Conservation (phyloP, 495 filamentous ascomycete genomes). For the Lentithecium fluviatile region DNA sequence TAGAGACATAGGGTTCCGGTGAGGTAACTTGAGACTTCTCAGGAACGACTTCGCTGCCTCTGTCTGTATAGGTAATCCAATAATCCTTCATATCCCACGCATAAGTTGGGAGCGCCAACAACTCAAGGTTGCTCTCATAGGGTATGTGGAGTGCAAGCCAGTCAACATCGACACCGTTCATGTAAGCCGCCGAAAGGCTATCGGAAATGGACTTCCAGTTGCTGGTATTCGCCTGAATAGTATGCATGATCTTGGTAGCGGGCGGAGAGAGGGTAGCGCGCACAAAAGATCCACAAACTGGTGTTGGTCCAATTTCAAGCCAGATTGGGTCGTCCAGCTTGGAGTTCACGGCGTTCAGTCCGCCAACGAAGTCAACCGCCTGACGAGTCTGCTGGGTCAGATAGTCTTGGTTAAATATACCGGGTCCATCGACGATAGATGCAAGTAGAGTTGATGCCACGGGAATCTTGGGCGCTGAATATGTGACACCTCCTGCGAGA, state of each 20-base stretch:
- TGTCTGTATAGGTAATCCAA: conserved; percentile 1
- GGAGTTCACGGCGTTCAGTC: conserved; percentile 56
- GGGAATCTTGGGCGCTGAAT: conserved; percentile 24
- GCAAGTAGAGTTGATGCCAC: conserved; percentile 48
- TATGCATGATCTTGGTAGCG: no score
- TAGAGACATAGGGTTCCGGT: no score
- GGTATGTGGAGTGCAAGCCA: background rate
- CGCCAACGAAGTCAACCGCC: conserved; percentile 54
- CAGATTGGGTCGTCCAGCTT: conserved; percentile 16
- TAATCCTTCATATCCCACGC: conserved; percentile 11
- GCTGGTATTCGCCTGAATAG: no score
- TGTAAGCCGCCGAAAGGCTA: no score
- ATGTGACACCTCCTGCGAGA: conserved; percentile 9
- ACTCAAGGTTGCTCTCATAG: background rate
- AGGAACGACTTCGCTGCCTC: background rate
- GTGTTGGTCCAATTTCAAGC: conserved; percentile 38
- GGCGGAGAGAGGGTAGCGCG: no score
- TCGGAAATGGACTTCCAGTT: no score
- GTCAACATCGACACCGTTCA: no score
- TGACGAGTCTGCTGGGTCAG: no score
- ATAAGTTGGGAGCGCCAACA: conserved; percentile 4
- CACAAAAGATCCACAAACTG: conserved; percentile 11
- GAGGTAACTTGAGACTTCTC: background rate
- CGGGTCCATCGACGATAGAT: conserved; percentile 63
- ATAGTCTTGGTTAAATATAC: conserved; percentile 58